Evolutionary conservation across 768 basidiomycete genomes (phyloP).

Genomic region (Suillus ampliporus): DNA sequence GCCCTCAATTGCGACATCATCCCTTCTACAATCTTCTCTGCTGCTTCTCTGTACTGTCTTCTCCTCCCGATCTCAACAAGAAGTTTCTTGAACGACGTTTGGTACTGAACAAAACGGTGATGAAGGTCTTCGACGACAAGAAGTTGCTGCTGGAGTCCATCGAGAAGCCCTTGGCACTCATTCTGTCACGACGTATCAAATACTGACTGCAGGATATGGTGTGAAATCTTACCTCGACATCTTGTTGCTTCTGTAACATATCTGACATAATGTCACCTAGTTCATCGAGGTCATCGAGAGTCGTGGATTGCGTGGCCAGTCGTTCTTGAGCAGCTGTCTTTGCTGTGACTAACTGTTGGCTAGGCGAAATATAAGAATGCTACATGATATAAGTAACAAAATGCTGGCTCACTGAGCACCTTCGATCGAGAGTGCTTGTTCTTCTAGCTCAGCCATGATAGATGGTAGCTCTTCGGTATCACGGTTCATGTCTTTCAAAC

Average conservation of each 20-base stretch:
- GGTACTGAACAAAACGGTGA: slow-evolving; percentile 70
- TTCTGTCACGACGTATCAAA: slow-evolving; percentile 37
- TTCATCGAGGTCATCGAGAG: slow-evolving; percentile 72
- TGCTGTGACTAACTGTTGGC: slow-evolving; percentile 54
- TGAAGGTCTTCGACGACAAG: slow-evolving; percentile 67
- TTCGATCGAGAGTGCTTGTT: slow-evolving; percentile 57
- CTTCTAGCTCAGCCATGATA: slow-evolving; percentile 77
- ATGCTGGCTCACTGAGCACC: slow-evolving; percentile 51
- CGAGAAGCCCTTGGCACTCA: slow-evolving; percentile 59
- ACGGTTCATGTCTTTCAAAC: slow-evolving; percentile 71
- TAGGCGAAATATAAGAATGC: slow-evolving; percentile 30
- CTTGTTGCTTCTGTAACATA: slow-evolving; percentile 73
- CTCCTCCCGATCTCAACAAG: slow-evolving; percentile 76
- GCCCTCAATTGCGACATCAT: slow-evolving; percentile 69
- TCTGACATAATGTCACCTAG: slow-evolving; percentile 81
- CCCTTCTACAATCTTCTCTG: slow-evolving; percentile 65
- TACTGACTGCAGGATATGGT: not conserved
- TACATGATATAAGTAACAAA: slow-evolving; percentile 10
- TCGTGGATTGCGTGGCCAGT: slow-evolving; percentile 53
- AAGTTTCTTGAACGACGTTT: slow-evolving; percentile 74
- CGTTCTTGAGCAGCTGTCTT: slow-evolving; percentile 52
- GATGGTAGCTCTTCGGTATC: slow-evolving; percentile 80
- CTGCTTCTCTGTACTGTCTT: slow-evolving; percentile 66
- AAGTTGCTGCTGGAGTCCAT: slow-evolving; percentile 63
- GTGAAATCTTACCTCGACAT: slow-evolving; percentile 59